Evolutionary conservation across 345 rosid genomes (phyloP).

Genomic region (Cochlearia excelsa): DNA sequence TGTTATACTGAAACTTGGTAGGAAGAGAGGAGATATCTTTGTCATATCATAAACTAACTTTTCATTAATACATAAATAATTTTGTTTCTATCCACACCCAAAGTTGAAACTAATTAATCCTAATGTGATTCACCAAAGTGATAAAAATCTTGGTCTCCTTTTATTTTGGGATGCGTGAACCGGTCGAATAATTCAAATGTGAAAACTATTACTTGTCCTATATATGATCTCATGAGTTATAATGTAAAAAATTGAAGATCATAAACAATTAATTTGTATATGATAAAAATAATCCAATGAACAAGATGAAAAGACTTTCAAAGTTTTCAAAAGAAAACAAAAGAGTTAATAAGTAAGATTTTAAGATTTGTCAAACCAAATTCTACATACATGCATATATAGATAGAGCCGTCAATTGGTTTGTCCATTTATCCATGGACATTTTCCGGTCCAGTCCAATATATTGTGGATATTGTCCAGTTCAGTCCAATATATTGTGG

Average conservation of each 20-base stretch:
- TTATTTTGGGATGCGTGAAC: slow-evolving; percentile 28
- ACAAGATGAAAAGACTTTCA: slow-evolving; percentile 6
- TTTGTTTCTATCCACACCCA: neutral
- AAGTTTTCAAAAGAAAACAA: slow-evolving; percentile 18
- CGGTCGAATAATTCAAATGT: slow-evolving; percentile 15
- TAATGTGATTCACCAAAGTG: slow-evolving; percentile 14
- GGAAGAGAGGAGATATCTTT: slow-evolving; percentile 4
- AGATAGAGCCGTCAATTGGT: too few species aligned
- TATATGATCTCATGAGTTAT: neutral
- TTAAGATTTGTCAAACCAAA: slow-evolving; percentile 30
- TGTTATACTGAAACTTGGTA: slow-evolving; percentile 8
- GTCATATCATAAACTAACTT: too few species aligned
- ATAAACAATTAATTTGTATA: too few species aligned
- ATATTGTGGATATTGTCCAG: too few species aligned
- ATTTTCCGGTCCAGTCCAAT: too few species aligned
- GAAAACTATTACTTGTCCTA: slow-evolving; percentile 9
- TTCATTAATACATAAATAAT: too few species aligned
- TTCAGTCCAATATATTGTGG: too few species aligned
- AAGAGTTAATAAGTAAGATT: slow-evolving; percentile 23
- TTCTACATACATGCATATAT: neutral
- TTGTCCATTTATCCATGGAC: too few species aligned
- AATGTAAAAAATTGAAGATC: too few species aligned
- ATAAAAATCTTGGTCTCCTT: slow-evolving; percentile 6
- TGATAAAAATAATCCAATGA: slow-evolving; percentile 26
- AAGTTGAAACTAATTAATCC: neutral